Percentiles rank a stretch among this genome's conserved stretches.
These are phyloP conservation scores for Viridothelium virens DNA, from an alignment of 495 filamentous ascomycete species.

Conservation along the genomic window DNA sequence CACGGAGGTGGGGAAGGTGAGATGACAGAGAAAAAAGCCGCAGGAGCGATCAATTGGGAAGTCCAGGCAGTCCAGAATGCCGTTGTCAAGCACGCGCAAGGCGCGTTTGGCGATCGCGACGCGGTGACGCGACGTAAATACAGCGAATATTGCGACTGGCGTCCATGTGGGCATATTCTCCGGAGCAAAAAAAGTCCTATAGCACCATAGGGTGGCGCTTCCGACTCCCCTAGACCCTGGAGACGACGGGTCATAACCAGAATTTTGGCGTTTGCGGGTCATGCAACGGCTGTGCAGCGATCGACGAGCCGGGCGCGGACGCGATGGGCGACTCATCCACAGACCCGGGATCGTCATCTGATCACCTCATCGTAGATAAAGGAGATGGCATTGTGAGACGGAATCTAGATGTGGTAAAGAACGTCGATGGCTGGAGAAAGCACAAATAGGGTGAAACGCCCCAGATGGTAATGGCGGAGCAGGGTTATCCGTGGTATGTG, in stretches of 20 bases:
- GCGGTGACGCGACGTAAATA: too few relatives aligned
- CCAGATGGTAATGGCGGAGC: background rate
- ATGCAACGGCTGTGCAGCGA: background rate
- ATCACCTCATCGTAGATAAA: background rate
- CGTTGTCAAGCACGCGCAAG: background rate
- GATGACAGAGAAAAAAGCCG: background rate
- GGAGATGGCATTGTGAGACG: background rate
- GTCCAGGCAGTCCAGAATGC: too few relatives aligned
- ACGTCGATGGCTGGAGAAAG: background rate
- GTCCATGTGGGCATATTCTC: too few relatives aligned
- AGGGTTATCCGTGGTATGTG: background rate
- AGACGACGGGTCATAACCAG: background rate
- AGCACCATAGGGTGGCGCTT: too few relatives aligned
- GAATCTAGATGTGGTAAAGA: too few relatives aligned
- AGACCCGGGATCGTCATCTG: background rate
- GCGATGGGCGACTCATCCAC: background rate
- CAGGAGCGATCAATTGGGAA: background rate
- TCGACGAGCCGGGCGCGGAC: background rate
- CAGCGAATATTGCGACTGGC: too few relatives aligned
- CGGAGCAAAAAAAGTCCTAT: background rate
- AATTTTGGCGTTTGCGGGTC: background rate
- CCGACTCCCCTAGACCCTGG: background rate
- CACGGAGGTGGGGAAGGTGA: background rate
- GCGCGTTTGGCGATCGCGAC: too few relatives aligned
- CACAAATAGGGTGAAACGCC: background rate